These are phyloP conservation scores for Penicillium cataractarum DNA, from an alignment of 495 filamentous ascomycete species.

Conservation along the genomic window DNA sequence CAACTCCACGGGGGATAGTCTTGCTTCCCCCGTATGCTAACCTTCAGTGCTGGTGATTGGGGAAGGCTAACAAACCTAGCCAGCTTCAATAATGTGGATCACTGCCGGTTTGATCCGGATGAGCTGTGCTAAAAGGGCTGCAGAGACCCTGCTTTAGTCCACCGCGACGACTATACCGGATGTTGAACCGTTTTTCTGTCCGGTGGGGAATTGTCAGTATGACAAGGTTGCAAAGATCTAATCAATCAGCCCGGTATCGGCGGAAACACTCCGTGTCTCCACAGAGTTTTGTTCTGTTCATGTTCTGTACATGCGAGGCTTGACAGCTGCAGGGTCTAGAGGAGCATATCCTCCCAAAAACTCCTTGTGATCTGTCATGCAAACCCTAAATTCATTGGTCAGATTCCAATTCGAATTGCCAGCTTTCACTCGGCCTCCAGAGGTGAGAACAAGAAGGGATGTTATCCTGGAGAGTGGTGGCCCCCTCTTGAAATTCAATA, in stretches of 20 bases:
- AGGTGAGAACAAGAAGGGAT: too few relatives aligned
- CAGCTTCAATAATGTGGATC: neutral
- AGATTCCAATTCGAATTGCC: too few relatives aligned
- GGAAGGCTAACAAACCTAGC: neutral
- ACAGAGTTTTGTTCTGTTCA: too few relatives aligned
- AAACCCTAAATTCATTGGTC: too few relatives aligned
- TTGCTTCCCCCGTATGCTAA: neutral
- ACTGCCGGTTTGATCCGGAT: neutral
- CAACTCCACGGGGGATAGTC: neutral
- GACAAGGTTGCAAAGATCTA: too few relatives aligned
- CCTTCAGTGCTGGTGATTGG: too few relatives aligned
- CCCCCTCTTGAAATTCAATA: too few relatives aligned
- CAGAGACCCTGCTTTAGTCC: neutral
- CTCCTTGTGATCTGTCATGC: too few relatives aligned
- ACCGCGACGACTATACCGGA: neutral
- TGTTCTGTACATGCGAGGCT: too few relatives aligned
- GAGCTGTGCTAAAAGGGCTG: neutral
- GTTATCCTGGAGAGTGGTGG: too few relatives aligned
- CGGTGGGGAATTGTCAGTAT: neutral
- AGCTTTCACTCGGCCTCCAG: too few relatives aligned
- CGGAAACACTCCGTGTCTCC: neutral
- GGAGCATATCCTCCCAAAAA: too few relatives aligned
- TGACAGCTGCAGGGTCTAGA: neutral
- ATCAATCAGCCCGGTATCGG: conserved; percentile 13
- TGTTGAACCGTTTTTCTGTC: neutral